phyloP scores from a whole-genome alignment of 129 eudicot genomes.

The Silybum marianum region DNA sequence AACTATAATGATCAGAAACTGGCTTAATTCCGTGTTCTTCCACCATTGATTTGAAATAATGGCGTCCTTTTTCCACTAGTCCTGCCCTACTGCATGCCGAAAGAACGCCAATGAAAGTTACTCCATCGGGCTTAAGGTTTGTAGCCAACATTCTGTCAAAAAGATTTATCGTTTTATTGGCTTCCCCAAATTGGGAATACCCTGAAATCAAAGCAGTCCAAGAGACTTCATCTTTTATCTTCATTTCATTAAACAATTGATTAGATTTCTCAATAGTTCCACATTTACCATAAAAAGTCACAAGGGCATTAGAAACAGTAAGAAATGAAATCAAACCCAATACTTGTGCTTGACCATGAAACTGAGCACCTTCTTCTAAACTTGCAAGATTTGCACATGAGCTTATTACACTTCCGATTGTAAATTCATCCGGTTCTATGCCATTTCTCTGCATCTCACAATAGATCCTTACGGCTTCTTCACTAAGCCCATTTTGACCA shows the following conservation, averaged over 20 bases:
- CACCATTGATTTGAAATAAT: constrained; percentile 65
- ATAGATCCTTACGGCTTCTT: constrained; percentile 69
- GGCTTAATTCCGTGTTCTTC: constrained; percentile 61
- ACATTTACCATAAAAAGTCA: constrained; percentile 85
- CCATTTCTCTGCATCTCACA: constrained; percentile 74
- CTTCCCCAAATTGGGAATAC: constrained; percentile 90
- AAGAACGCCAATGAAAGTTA: constrained; percentile 67
- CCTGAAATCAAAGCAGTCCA: constrained; percentile 85
- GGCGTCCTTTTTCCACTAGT: constrained; percentile 61
- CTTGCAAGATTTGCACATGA: constrained; percentile 87
- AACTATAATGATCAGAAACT: constrained; percentile 74
- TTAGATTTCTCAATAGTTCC: constrained; percentile 75
- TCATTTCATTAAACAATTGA: constrained; percentile 66
- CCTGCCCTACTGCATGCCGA: constrained; percentile 92
- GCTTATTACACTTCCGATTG: constrained; percentile 85
- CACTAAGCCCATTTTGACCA: constrained; percentile 81
- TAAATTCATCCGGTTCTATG: constrained; percentile 65
- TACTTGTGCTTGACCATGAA: constrained; percentile 70
- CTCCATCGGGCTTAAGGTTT: constrained; percentile 65
- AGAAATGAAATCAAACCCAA: constrained; percentile 73
- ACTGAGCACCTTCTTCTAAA: constrained; percentile 91
- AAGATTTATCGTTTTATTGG: constrained; percentile 63
- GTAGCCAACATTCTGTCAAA: constrained; percentile 73
- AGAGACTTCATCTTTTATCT: constrained; percentile 66
- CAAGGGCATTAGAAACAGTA: constrained; percentile 82